These are phyloP conservation scores for Syncephalastrum racemosum DNA, from an alignment of 371 early-diverging fungal species.

Conservation along the genomic window DNA sequence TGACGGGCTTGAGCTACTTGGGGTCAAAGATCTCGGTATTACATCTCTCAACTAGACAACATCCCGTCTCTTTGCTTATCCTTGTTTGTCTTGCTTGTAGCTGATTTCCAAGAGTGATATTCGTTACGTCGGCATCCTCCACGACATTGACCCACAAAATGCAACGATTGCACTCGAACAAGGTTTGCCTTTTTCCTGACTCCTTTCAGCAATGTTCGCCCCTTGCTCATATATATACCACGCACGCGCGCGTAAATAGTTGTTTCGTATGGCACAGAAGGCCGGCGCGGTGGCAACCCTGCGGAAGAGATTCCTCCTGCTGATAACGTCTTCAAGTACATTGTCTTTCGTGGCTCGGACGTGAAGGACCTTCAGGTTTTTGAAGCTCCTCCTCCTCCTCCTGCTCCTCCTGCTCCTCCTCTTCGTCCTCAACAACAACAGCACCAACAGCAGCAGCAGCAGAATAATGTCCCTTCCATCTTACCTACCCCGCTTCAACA, in stretches of 20 bases:
- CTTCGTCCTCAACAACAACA: not conserved
- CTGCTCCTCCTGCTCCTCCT: conserved; percentile 34
- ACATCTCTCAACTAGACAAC: not conserved
- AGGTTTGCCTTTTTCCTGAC: conserved; percentile 38
- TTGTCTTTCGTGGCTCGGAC: conserved; percentile 89
- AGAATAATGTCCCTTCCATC: conserved; percentile 4
- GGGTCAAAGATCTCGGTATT: conserved; percentile 26
- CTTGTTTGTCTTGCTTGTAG: conserved; percentile 1
- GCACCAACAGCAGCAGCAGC: conserved; percentile 5
- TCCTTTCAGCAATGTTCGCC: not conserved
- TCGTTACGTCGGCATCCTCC: conserved; percentile 83
- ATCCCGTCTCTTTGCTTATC: not conserved
- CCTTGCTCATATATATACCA: not conserved
- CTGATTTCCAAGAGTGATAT: conserved; percentile 61
- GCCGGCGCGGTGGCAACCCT: conserved; percentile 64
- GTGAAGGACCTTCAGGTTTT: conserved; percentile 86
- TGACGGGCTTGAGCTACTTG: conserved; percentile 22
- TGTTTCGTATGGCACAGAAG: conserved; percentile 76
- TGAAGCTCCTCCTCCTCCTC: conserved; percentile 47
- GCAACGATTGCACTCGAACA: conserved; percentile 81
- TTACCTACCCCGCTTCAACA: conserved; percentile 4
- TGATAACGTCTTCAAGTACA: conserved; percentile 77
- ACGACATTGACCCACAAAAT: conserved; percentile 75
- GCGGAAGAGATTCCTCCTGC: conserved; percentile 75
- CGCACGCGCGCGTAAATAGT: conserved; percentile 32